These are phyloP conservation scores for Nakaseomyces sp. DNA, from an alignment of 1,139 yeast species.

Conservation along the genomic window DNA sequence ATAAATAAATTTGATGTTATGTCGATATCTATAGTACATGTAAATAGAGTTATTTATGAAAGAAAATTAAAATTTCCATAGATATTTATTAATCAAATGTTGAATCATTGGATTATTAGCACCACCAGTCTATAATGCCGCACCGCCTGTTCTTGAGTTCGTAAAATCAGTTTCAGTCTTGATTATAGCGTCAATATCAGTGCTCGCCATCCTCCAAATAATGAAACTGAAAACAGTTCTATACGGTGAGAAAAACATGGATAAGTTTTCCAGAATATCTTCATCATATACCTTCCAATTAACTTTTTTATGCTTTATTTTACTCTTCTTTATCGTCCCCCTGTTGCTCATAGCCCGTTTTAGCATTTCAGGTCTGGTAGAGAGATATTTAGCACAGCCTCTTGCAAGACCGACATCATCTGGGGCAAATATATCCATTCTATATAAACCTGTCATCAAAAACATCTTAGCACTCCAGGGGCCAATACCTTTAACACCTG, in stretches of 20 bases:
- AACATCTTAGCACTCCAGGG: constrained; percentile 92
- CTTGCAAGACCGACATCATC: constrained; percentile 82
- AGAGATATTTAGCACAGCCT: constrained; percentile 61
- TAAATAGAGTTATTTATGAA: not conserved
- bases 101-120: no score
- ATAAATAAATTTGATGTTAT: no score
- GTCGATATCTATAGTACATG: not conserved
- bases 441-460: constrained; percentile 55
- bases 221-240: constrained; percentile 60
- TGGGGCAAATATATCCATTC: constrained; percentile 62
- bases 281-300: constrained; percentile 58
- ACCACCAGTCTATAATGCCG: no score
- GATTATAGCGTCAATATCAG: constrained; percentile 47
- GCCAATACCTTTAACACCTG: constrained; percentile 68
- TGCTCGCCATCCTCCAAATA: constrained; percentile 61
- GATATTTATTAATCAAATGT: not conserved
- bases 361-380: constrained; percentile 45
- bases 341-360: constrained; percentile 34
- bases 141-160: not conserved
- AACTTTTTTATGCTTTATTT: constrained; percentile 34
- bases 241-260: constrained; percentile 56
- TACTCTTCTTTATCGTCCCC: constrained; percentile 30
- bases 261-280: constrained; percentile 46
- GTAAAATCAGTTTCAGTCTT: constrained; percentile 21
- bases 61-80: not conserved